phyloP scores from a whole-genome alignment of 148 eudicot species.

The Rhododendron ferrugineum region DNA sequence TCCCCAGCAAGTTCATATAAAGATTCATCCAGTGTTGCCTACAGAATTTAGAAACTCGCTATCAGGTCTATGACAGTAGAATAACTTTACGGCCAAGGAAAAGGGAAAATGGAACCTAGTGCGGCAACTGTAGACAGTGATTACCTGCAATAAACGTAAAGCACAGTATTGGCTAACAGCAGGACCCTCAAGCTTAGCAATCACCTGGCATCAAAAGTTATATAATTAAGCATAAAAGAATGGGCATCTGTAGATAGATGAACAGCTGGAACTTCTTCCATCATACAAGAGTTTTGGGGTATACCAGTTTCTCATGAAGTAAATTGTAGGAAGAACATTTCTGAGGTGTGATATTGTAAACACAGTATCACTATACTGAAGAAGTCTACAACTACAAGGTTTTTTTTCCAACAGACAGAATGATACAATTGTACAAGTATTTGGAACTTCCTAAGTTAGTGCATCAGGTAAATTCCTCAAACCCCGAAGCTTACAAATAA shows the following conservation, averaged over 20 bases:
- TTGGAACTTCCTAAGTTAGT: not conserved
- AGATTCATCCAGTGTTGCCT: constrained; percentile 97
- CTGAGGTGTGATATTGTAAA: not conserved
- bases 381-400: not conserved
- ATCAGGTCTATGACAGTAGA: constrained; percentile 15
- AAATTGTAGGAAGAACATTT: not conserved
- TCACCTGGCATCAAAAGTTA: constrained; percentile 42
- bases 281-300: not conserved
- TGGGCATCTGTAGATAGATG: not conserved
- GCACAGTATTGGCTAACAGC: constrained; percentile 98
- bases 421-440: not conserved
- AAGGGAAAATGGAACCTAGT: not conserved
- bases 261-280: constrained; percentile 2
- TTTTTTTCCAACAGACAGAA: not conserved
- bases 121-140: constrained; percentile 1
- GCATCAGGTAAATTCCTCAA: not conserved
- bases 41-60: constrained; percentile 13
- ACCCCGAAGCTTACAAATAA: not conserved
- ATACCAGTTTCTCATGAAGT: not conserved
- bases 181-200: constrained; percentile 94
- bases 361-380: not conserved
- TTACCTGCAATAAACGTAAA: constrained; percentile 89
- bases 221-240: not conserved
- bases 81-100: not conserved
- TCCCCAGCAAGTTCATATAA: constrained; percentile 98